These are phyloP conservation scores for Fraxinus sp. DNA, from an alignment of 305 asterid genomes.

Conservation along the genomic window DNA sequence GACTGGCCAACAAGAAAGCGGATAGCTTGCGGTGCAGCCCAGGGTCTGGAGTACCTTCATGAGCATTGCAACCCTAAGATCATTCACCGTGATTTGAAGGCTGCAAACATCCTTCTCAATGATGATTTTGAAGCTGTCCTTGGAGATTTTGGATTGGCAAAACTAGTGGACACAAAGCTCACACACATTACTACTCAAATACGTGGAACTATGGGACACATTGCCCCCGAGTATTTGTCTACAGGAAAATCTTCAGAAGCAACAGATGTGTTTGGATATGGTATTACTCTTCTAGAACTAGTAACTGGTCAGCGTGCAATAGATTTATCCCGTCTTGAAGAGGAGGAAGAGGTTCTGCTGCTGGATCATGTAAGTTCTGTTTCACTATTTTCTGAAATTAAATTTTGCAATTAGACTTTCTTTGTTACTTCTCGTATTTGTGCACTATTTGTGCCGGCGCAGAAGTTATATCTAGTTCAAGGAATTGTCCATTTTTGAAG, in stretches of 20 bases:
- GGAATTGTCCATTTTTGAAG: neutral
- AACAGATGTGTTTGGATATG: constrained; percentile 90
- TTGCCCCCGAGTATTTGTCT: constrained; percentile 86
- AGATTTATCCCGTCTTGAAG: constrained; percentile 82
- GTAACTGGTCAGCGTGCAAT: constrained; percentile 90
- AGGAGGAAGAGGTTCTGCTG: constrained; percentile 83
- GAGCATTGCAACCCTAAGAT: constrained; percentile 89
- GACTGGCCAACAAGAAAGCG: constrained; percentile 76
- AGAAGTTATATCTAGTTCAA: neutral
- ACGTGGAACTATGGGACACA: constrained; percentile 97
- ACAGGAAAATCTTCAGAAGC: constrained; percentile 86
- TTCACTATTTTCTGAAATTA: neutral
- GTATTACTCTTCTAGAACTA: constrained; percentile 82
- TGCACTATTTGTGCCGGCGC: neutral
- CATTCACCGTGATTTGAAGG: constrained; percentile 87
- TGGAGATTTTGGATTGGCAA: constrained; percentile 91
- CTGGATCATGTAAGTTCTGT: constrained; percentile 70
- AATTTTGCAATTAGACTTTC: neutral
- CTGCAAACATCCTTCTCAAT: constrained; percentile 81
- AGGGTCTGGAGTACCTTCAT: constrained; percentile 89
- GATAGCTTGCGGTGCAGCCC: constrained; percentile 81
- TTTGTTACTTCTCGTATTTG: neutral
- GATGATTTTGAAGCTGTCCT: constrained; percentile 79
- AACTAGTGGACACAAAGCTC: constrained; percentile 59
- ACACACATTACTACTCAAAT: constrained; percentile 88